Evolutionary conservation across 2,329 filamentous ascomycete genomes (phyloP).

Genomic region (Exserohilum rostratum): DNA sequence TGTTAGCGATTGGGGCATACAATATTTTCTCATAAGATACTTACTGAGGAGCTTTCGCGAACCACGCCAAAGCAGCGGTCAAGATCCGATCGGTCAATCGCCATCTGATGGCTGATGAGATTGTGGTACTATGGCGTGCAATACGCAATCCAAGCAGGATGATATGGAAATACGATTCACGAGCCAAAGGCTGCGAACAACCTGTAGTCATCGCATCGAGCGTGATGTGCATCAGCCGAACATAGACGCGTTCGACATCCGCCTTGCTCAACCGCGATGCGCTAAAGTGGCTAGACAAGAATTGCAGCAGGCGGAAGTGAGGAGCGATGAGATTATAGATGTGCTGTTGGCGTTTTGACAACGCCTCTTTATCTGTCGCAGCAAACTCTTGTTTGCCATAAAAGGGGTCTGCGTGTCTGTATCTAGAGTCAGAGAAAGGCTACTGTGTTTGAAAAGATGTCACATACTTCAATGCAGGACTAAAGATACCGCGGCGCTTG

Average conservation of each 20-base stretch:
- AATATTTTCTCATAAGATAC: conserved; percentile 10
- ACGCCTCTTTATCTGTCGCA: conserved; percentile 78
- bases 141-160: conserved; percentile 82
- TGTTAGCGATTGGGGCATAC: conserved; percentile 19
- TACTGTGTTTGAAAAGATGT: not conserved
- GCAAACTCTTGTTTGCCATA: conserved; percentile 91
- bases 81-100: conserved; percentile 87
- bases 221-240: conserved; percentile 79
- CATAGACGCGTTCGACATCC: conserved; percentile 81
- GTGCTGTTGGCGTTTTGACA: conserved; percentile 76
- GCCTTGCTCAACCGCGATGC: conserved; percentile 84
- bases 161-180: conserved; percentile 90
- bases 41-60: conserved; percentile 73
- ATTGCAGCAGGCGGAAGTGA: conserved; percentile 83
- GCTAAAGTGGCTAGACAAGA: conserved; percentile 93
- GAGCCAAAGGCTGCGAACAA: conserved; percentile 80
- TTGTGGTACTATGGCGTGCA: conserved; percentile 70
- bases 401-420: conserved; percentile 78
- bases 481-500: conserved; percentile 81
- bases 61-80: conserved; percentile 88
- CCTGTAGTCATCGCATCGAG: conserved; percentile 69
- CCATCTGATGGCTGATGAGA: conserved; percentile 73
- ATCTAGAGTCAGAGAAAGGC: conserved; percentile 36
- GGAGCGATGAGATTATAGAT: conserved; percentile 85
- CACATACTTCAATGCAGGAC: conserved; percentile 66